Evolutionary conservation across 768 basidiomycete genomes (phyloP), one percentile per base, ranked within the genome.

Genomic region (Tremella mesenterica): DNA sequence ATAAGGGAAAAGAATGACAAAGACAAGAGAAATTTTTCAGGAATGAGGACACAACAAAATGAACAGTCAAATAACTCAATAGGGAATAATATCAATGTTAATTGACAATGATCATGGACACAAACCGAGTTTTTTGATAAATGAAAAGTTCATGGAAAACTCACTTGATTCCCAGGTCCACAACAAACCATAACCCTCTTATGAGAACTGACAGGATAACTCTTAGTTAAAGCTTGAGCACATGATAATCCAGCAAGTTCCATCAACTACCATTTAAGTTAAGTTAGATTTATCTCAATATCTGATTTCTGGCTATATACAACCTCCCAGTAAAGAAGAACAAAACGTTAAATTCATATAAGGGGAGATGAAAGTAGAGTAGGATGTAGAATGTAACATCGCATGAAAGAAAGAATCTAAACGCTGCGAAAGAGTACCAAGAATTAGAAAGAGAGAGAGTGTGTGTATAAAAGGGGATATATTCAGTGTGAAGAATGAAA

Each of bases 241-340:
- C 92, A 92, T 1, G 93, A 85, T 9, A 97, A 76, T 1, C 95
- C 95, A 27, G 93, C 93, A 12, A 97, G 80, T 67, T 97, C 93
- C 90, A 96, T 95, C 27, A 96, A 76, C 88, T 93, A 18, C 1
- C n/a, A 25, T 3, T 18, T 49, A 25, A n/a, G n/a, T n/a, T n/a
- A n/a, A n/a, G n/a, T 44, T 12, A 44, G 14, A 14, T 18, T 1
- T 36, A 36, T 36, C 2, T 18, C 1, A 1, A 6, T 20, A n/a
- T n/a, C n/a, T n/a, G n/a, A n/a, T n/a, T n/a, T n/a, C n/a, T n/a
- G n/a, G n/a, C n/a, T 34, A 8, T 21, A 14, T 18, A 16, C 12
- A 47, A 47, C 12, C 23, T n/a, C 25, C 12, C 34, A 12, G 34
- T 36, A 36, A 3, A 14, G n/a, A 16, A n/a, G 43, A 5, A n/a